phyloP scores from a whole-genome alignment of 192 early-diverging fungal species.

The Dissophora ornata region DNA sequence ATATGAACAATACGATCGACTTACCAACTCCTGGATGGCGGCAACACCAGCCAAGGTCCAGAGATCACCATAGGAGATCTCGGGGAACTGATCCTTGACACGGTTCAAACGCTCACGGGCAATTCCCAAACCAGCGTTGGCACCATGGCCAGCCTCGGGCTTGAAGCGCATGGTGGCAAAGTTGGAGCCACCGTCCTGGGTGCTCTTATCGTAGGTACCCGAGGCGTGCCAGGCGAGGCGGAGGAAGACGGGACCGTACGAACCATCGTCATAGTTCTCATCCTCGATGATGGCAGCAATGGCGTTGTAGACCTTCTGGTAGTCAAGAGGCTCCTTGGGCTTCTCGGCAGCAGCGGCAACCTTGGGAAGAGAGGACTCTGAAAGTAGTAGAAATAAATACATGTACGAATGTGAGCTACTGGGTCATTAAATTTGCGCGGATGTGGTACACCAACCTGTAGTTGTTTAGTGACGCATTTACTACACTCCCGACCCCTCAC shows the following conservation, averaged over 20 bases:
- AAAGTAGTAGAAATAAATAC: background rate
- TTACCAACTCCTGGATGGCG: slow-evolving; percentile 76
- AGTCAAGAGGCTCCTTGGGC: slow-evolving; percentile 68
- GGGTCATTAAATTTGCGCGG: too few species aligned
- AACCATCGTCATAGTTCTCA: slow-evolving; percentile 84
- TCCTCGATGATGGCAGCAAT: slow-evolving; percentile 82
- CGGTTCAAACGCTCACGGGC: slow-evolving; percentile 77
- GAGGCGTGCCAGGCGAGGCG: slow-evolving; percentile 89
- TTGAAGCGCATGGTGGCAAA: slow-evolving; percentile 82
- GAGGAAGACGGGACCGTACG: slow-evolving; percentile 81
- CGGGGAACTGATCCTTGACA: slow-evolving; percentile 84
- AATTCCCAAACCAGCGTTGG: slow-evolving; percentile 80
- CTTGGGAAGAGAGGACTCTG: slow-evolving; percentile 27
- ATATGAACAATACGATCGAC: slow-evolving; percentile 2
- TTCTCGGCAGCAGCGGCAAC: slow-evolving; percentile 23
- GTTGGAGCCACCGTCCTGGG: slow-evolving; percentile 77
- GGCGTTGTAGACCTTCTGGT: slow-evolving; percentile 79
- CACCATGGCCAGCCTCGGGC: slow-evolving; percentile 74
- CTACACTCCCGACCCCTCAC: too few species aligned
- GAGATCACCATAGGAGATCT: slow-evolving; percentile 87
- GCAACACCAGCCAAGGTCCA: slow-evolving; percentile 84
- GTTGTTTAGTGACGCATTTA: too few species aligned
- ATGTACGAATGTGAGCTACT: background rate
- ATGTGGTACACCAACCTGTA: too few species aligned
- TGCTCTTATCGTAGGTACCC: slow-evolving; percentile 79